Evolutionary conservation across 2,329 filamentous ascomycete genomes (phyloP).

Genomic region (Penicillium hesseltinei): DNA sequence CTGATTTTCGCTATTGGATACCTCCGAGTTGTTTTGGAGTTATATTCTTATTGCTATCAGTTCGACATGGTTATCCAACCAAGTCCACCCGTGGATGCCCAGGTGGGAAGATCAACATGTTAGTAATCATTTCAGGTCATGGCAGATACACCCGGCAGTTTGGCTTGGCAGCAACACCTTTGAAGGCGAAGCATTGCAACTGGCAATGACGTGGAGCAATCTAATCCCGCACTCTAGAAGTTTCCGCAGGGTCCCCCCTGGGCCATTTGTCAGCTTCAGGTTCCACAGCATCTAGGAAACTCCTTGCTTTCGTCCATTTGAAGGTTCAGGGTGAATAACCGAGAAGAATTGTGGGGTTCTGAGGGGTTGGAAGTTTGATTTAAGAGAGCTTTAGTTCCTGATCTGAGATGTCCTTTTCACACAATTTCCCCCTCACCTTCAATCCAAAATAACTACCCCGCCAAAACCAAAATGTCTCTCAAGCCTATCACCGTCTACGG

Average conservation of each 20-base stretch:
- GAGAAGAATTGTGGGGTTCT: neutral
- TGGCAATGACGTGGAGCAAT: neutral
- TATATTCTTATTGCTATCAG: too few species aligned
- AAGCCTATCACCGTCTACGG: constrained; percentile 24
- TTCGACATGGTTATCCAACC: neutral
- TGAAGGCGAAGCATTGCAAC: neutral
- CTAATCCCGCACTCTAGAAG: neutral
- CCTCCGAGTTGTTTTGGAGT: neutral
- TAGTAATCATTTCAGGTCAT: neutral
- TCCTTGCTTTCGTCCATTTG: neutral
- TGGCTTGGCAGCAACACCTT: neutral
- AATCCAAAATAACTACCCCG: neutral
- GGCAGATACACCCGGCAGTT: neutral
- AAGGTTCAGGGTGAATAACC: neutral
- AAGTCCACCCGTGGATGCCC: neutral
- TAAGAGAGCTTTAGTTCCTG: neutral
- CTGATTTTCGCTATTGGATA: neutral
- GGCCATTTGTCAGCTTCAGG: neutral
- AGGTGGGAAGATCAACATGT: neutral
- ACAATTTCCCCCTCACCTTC: neutral
- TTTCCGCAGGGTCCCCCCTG: neutral
- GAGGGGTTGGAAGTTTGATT: neutral
- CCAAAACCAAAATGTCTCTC: constrained; percentile 18
- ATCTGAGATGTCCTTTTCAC: neutral
- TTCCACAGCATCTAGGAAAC: neutral